Base-by-base conservation (phyloP, 139 green algal genomes). In the Micromonas commoda region DNA sequence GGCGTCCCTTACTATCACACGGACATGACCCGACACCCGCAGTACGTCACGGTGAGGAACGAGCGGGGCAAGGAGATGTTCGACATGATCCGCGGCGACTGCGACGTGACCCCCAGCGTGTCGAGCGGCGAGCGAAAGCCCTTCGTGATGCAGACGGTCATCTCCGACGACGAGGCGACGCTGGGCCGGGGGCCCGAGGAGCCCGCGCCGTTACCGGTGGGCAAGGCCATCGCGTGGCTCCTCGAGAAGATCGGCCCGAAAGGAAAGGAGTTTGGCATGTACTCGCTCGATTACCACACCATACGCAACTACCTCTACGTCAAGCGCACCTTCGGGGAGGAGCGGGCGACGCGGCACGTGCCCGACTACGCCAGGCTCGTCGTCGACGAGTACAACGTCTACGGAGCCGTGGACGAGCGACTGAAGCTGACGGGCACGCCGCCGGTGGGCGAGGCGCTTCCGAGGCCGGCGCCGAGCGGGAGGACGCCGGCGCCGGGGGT, bases 251-350 rank as follows among this genome's bases (percentile, higher is more conserved):
- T 98, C 31, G 92, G 92, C 0, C 94, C 94, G 2, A 94, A 94
- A 77, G 96, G 96, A 0, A 77, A 99, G 19, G 94, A 98, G 83
- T 99, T 99, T 88, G 96, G 85, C 0, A 81, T 84, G 24, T 99
- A 98, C 84, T 91, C 78, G 34, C 87, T 99, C 2, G 95, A 98
- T 75, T 99, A 99, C 77, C 95, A 99, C 85, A 93, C 90, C 82
- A 92, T 96, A 39, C 86, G 96, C 34, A 97, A 97, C 79, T 97
- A 89, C 76, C 79, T 97, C 24, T 87, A 95, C 74, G 90, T 97
- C 37, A 78, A 86, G 53, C 82, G 93, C 23, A 53, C 35, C 0
- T 86, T 71, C 70, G 84, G 79, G 2, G 5, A 64, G 16, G 45
- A 83, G 53, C 76, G 75, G 1, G 88, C 86, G 0, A 81, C 65